Evolutionary conservation across 2,329 filamentous ascomycete species (phyloP).

Genomic region (Zarea fungicola): DNA sequence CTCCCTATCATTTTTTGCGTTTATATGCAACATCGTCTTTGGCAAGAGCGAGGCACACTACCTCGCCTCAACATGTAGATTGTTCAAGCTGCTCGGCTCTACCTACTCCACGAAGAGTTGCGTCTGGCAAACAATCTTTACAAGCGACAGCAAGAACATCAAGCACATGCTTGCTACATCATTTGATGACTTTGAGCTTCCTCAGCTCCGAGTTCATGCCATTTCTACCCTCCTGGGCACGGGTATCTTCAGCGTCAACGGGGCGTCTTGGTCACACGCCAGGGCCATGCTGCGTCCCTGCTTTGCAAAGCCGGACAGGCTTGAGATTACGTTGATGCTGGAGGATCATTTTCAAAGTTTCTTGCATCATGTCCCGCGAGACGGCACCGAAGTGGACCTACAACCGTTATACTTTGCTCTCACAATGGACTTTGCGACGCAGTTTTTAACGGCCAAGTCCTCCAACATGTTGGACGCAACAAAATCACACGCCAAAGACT

Average conservation of each 20-base stretch:
- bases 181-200: conserved; percentile 45
- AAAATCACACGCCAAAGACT: conserved; percentile 20
- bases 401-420: conserved; percentile 51
- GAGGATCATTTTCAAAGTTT: conserved; percentile 34
- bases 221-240: conserved; percentile 37
- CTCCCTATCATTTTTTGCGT: too few relatives aligned
- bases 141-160: conserved; percentile 46
- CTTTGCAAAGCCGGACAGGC: conserved; percentile 30
- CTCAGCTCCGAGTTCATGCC: conserved; percentile 28
- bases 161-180: conserved; percentile 49
- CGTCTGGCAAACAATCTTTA: conserved; percentile 30
- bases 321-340: conserved; percentile 22
- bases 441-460: conserved; percentile 52
- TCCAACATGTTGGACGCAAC: conserved; percentile 16
- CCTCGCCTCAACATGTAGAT: conserved; percentile 22
- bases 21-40: conserved; percentile 28
- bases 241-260: conserved; percentile 46
- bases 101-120: conserved; percentile 29
- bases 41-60: conserved; percentile 21
- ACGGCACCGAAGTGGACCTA: conserved; percentile 39
- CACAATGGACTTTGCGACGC: conserved; percentile 50
- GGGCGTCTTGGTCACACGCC: conserved; percentile 41
- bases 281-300: conserved; percentile 30
- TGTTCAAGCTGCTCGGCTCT: conserved; percentile 25
- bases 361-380: conserved; percentile 27